A percentile compares a stretch with the other conserved stretches of the same genome.
Evolutionary conservation across 2,329 filamentous ascomycete species (phyloP).

Genomic region (Aspergillus sp.): DNA sequence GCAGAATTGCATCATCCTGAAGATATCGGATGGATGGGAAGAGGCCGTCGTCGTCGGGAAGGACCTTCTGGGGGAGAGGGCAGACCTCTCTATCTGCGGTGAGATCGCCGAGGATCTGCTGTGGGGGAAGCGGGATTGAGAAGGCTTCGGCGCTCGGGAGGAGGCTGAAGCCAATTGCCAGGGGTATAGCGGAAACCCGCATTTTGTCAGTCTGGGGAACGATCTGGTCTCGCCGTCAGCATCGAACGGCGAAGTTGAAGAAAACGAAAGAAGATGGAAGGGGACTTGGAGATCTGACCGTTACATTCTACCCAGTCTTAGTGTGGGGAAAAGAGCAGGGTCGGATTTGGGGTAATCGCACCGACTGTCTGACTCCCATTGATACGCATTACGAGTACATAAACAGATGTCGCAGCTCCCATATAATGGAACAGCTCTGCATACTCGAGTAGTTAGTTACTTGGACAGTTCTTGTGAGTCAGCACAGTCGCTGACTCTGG

Average conservation of each 20-base stretch:
- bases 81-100: constrained; percentile 23
- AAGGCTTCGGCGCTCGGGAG: constrained; percentile 16
- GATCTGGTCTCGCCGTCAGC: not conserved
- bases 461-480: too few relatives aligned
- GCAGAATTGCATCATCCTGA: constrained; percentile 27
- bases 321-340: too few relatives aligned
- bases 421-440: too few relatives aligned
- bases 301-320: too few relatives aligned
- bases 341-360: too few relatives aligned
- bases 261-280: not conserved
- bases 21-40: constrained; percentile 30
- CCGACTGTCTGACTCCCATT: too few relatives aligned
- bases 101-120: constrained; percentile 21
- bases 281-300: not conserved
- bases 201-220: not conserved
- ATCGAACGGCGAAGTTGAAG: not conserved
- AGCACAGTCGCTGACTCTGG: too few relatives aligned
- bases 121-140: constrained; percentile 25
- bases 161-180: constrained; percentile 10
- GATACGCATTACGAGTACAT: too few relatives aligned
- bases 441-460: too few relatives aligned
- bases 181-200: not conserved
- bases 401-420: too few relatives aligned
- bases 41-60: constrained; percentile 28
- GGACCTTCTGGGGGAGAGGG: constrained; percentile 30